Evolutionary conservation across 164 flowering plant genomes (phyloP), one percentile per base, ranked within the genome.

Genomic region (Platanus orientalis): DNA sequence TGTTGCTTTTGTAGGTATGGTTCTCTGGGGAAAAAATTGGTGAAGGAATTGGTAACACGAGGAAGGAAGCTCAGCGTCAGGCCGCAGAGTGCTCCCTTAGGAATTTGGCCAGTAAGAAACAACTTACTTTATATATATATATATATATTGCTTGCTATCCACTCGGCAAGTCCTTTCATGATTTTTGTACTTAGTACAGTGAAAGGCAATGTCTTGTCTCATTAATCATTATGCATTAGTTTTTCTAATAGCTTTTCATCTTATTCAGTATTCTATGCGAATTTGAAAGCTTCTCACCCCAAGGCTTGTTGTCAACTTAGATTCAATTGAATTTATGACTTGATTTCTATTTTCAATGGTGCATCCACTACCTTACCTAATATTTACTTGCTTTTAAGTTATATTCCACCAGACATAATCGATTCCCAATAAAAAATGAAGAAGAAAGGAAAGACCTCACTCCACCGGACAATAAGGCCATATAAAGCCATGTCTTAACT

Each of bases 11-110:
- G n/a, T n/a, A n/a, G n/a, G n/a, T n/a, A n/a, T n/a, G n/a, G n/a
- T n/a, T n/a, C n/a, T n/a, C n/a, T n/a, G n/a, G 96, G 52, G 89
- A 90, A 54, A 90, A 78, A 79, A 74, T 90, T 76, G 95, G 95
- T 71, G 90, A 84, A 71, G 98, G 91, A 65, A 71, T 69, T 68
- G 97, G 96, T 57, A 80, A 68, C 72, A 84, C 96, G 50, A 84
- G 96, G 82, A 81, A 82, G 75, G 96, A 89, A 77, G 96, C 98
- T 6, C 95, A 83, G 60, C 77, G 36, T 47, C 77, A 67, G 66
- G 98, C 98, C 73, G 86, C 97, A 34, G 93, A 94, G 67, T 78
- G 57, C 67, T 87, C 95, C 70, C 79, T 93, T 57, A 78, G 73
- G 71, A 71, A 75, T 67, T 76, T 94, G 76, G 95, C 97, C 12